These are phyloP conservation scores for Metschnikowia gelsemii DNA, from an alignment of 805 yeast genomes.

Conservation along the genomic window DNA sequence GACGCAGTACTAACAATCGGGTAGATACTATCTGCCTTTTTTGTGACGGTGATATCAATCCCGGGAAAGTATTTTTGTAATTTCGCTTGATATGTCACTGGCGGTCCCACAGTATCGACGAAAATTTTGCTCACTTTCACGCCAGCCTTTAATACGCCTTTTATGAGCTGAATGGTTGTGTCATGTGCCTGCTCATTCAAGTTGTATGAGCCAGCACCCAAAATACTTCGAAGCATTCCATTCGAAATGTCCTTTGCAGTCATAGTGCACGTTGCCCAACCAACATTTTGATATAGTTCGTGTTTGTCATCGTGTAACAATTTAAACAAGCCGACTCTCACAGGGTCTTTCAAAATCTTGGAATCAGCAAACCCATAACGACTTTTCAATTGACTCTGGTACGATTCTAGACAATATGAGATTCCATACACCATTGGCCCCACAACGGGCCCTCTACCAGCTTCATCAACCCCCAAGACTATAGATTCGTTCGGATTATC, in stretches of 20 bases:
- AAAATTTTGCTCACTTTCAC: constrained; percentile 69
- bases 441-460: constrained; percentile 96
- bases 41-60: constrained; percentile 75
- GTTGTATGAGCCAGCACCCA: constrained; percentile 58
- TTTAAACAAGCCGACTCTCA: constrained; percentile 61
- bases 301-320: constrained; percentile 49
- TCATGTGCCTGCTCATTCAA: constrained; percentile 96
- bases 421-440: constrained; percentile 98
- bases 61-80: constrained; percentile 66
- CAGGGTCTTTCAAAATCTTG: constrained; percentile 73
- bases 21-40: constrained; percentile 90
- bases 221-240: constrained; percentile 73
- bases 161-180: constrained; percentile 79
- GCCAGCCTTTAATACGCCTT: constrained; percentile 57
- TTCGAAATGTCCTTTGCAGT: constrained; percentile 83
- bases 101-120: constrained; percentile 98
- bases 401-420: constrained; percentile 66
- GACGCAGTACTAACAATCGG: constrained; percentile 95
- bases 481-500: constrained; percentile 39
- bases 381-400: constrained; percentile 45
- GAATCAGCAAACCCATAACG: constrained; percentile 90
- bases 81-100: constrained; percentile 76
- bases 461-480: constrained; percentile 92
- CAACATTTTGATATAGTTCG: constrained; percentile 58
- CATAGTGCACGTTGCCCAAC: constrained; percentile 85